phyloP scores from a whole-genome alignment of 2,329 filamentous ascomycete genomes.

The Blastomyces parvus region DNA sequence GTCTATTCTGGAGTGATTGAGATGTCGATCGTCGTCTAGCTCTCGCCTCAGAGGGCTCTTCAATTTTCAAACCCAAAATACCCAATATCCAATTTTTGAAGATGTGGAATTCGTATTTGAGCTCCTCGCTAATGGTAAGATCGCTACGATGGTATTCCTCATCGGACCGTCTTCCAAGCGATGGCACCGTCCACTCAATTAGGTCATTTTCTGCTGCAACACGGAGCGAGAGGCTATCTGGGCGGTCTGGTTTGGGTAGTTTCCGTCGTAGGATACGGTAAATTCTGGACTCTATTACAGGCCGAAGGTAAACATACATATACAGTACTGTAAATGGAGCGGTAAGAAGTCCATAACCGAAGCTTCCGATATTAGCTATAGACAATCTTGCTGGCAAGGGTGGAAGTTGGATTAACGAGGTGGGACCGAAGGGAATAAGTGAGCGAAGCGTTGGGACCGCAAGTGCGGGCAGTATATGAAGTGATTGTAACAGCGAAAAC shows the following conservation, averaged over 20 bases:
- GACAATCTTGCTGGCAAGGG: slow-evolving; percentile 24
- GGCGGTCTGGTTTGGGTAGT: slow-evolving; percentile 33
- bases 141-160: slow-evolving; percentile 32
- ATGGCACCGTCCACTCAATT: slow-evolving; percentile 36
- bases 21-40: slow-evolving; percentile 19
- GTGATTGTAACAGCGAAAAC: slow-evolving; percentile 35
- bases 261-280: slow-evolving; percentile 33
- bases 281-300: slow-evolving; percentile 31
- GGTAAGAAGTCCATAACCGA: slow-evolving; percentile 22
- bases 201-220: slow-evolving; percentile 37
- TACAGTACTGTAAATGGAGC: slow-evolving; percentile 31
- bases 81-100: slow-evolving; percentile 27
- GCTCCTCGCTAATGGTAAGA: slow-evolving; percentile 29
- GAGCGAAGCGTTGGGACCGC: slow-evolving; percentile 25
- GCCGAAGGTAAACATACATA: slow-evolving; percentile 30
- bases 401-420: slow-evolving; percentile 29
- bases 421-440: slow-evolving; percentile 30
- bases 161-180: slow-evolving; percentile 31
- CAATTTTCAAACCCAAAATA: slow-evolving; percentile 21
- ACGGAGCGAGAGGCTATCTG: slow-evolving; percentile 34
- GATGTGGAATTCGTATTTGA: slow-evolving; percentile 28
- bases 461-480: slow-evolving; percentile 31
- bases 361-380: slow-evolving; percentile 20
- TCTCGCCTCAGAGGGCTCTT: slow-evolving; percentile 15
- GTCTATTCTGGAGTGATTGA: slow-evolving; percentile 23